Evolutionary conservation across 192 early-diverging fungal genomes (phyloP), one percentile per base, ranked within the genome.

Genomic region (Linnemannia zychae): DNA sequence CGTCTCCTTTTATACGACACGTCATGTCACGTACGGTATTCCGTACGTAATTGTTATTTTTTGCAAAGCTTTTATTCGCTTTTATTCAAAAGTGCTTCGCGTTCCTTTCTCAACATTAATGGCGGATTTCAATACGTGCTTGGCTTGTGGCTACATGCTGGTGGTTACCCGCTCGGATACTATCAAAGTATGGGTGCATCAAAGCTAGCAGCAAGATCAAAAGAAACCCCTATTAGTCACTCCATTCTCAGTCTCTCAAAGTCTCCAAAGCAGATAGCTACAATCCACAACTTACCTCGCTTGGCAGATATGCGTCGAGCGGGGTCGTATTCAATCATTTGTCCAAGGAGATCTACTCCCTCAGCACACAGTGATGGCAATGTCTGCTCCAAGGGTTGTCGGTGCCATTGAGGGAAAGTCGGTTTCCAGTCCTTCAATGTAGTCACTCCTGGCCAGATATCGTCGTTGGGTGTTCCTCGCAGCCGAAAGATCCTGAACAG

Each of bases 241-340:
- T 4, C 34, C n/a, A 0, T 13, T 37, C 20, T 37, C 11, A 3
- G 4, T 60, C 37, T 40, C 11, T 37, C 67, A 44, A 53, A 17
- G 22, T 22, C 22, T 22, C 28, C 2, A 0, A 73, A 28, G 24
- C 24, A 28, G n/a, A 24, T 2, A 78, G n/a, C 38, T 18, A 37
- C 13, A 66, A 46, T 24, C 40, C 33, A 20, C 36, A 17, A 46
- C 40, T 13, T 74, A 84, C 82, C 82, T 84, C 72, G 65, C 47
- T 92, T 92, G 16, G 93, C 93, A 66, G 91, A 89, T 31, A 94
- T 93, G 38, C 93, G 87, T 37, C 86, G 60, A 5, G 92, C 88
- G 37, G 95, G 95, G 67, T 96, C 92, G 75, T 95, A 96, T 79
- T 93, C 92, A 33, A 96, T 88, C 86, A 97, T 90, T 68, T 92